phyloP scores from a whole-genome alignment of 371 early-diverging fungal genomes.

The Mucor velutinosus region DNA sequence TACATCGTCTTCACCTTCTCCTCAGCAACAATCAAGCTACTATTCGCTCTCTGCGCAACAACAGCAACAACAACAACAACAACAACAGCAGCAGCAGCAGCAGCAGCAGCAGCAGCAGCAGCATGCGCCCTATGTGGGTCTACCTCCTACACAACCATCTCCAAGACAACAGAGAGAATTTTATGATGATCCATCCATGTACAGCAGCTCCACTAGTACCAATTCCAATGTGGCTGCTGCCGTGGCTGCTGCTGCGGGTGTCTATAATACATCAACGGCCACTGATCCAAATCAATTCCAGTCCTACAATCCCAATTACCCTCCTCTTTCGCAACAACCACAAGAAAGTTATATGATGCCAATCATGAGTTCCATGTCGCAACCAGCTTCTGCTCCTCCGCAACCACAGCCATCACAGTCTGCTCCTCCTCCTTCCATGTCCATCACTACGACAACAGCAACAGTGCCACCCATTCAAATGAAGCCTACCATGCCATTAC shows the following conservation, averaged over 20 bases:
- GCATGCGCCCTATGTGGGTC: constrained; percentile 17
- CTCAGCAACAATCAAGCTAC: constrained; percentile 3
- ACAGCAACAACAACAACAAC: not conserved
- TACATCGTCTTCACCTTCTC: not conserved
- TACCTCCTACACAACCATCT: constrained; percentile 19
- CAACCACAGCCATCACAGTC: not conserved
- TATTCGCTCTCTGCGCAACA: not conserved
- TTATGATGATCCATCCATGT: constrained; percentile 12
- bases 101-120: not conserved
- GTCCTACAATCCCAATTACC: not conserved
- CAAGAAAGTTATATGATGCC: constrained; percentile 14
- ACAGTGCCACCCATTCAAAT: constrained; percentile 6
- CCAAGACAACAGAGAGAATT: constrained; percentile 17
- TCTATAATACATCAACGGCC: not conserved
- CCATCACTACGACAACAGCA: not conserved
- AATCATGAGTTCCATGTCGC: not conserved
- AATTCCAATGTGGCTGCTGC: not conserved
- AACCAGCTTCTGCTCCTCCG: not conserved
- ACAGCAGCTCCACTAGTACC: not conserved
- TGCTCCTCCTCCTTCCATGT: not conserved
- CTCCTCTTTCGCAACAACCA: not conserved
- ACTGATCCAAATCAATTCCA: constrained; percentile 3
- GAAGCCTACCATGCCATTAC: constrained; percentile 10
- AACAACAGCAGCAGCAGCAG: not conserved
- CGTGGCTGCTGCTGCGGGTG: constrained; percentile 1